phyloP scores from a whole-genome alignment of 2,329 filamentous ascomycete genomes.

The Myriosclerotinia scirpicola region DNA sequence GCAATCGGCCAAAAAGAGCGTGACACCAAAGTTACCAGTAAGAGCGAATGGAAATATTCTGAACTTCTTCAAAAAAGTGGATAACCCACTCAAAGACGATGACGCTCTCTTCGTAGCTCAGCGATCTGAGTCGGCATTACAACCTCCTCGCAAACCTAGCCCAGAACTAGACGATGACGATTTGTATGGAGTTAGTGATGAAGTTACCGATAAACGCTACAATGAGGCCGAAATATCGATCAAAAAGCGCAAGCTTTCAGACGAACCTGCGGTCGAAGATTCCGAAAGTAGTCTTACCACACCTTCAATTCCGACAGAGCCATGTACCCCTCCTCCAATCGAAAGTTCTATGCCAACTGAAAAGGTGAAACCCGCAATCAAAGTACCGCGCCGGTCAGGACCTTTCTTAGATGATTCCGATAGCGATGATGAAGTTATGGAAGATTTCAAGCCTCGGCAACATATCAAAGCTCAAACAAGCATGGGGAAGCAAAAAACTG shows the following conservation, averaged over 20 bases:
- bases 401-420: constrained; percentile 74
- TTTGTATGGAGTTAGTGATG: constrained; percentile 31
- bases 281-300: constrained; percentile 15
- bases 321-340: constrained; percentile 4
- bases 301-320: constrained; percentile 9
- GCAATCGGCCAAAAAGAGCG: constrained; percentile 33
- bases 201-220: constrained; percentile 38
- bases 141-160: constrained; percentile 17
- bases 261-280: background rate
- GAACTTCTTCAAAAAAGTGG: constrained; percentile 72
- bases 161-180: constrained; percentile 33
- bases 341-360: background rate
- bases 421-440: constrained; percentile 47
- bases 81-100: constrained; percentile 48
- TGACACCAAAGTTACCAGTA: constrained; percentile 29
- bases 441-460: background rate
- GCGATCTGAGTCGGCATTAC: constrained; percentile 30
- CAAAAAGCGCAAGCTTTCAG: constrained; percentile 47
- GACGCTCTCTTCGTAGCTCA: constrained; percentile 56
- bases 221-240: constrained; percentile 44
- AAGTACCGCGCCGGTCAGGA: constrained; percentile 45
- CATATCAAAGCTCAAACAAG: background rate
- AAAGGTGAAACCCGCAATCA: constrained; percentile 18
- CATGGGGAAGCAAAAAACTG: background rate
- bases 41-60: constrained; percentile 65